Evolutionary conservation across 2,329 filamentous ascomycete genomes (phyloP), one percentile per base, ranked within the genome.

Genomic region (Cadophora malorum): DNA sequence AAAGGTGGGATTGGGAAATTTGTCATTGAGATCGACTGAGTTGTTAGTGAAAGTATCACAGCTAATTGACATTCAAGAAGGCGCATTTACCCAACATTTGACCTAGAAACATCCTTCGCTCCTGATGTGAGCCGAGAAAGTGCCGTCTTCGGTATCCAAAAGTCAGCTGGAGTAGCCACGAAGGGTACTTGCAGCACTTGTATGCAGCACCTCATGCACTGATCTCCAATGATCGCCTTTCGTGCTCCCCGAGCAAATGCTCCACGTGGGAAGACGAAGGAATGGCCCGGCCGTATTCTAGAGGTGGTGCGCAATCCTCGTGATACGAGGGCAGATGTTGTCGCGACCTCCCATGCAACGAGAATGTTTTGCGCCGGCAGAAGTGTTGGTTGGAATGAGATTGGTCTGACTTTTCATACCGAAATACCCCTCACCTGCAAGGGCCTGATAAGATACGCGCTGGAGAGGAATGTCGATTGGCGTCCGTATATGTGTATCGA

Each of bases 1-100:
- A 80, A 80, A 62, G 81, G 81, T 1, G 81, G 79, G 1, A 58
- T 82, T 38, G 81, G 81, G 14, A 83, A 82, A 71, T 75, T 79
- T 61, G 79, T 83, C 4, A 77, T 81, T 60, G 73, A 75, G 65
- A 74, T 80, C 49, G 70, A 66, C n/a, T 62, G 49, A 53, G 21
- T 41, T 16, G 49, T 21, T 28, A 10, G 25, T 38, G 45, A 16
- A 16, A 6, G 2, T 33, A 41, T 35, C 19, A 58, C 21, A 12
- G 1, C 10, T 2, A 25, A 45, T 41, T 28, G 56, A 58, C 35
- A 4, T 14, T 19, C 3, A 1, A 1, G 55, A 59, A n/a, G 38
- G 5, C 4, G 14, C 10, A 4, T 50, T 33, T 62, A 33, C 25
- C 55, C 23, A 50, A 21, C 38, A 31, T 4, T 7, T 25, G 21